Base-by-base conservation (phyloP, 1,284 basidiomycete genomes). In the Tausonia pullulans region DNA sequence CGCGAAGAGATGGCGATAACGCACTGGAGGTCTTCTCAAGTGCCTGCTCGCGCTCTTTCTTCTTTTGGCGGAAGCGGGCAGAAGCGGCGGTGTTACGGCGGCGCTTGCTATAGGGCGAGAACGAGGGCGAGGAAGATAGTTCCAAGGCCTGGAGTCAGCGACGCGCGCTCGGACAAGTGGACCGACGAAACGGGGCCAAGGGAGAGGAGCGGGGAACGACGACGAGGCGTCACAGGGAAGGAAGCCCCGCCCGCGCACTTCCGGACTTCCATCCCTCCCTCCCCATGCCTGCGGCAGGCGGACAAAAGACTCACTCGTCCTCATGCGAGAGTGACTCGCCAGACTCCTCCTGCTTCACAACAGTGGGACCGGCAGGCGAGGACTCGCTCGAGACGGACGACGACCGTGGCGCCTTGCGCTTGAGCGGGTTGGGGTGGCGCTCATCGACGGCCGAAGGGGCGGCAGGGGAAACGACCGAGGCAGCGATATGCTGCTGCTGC, bases 11-110 rank as follows among this genome's bases (percentile, higher is more conserved):
- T 14, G 14, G 8, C 7, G 16, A 11, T 11, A 27, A 71, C 74
- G 46, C 58, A 75, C 74, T 93, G 16, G 90, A 86, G 71, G 87
- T 86, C 60, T 81, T 82, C 77, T 98, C 95, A 14, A 98, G 79
- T 9, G 92, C 92, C 13, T 87, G 88, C 78, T 98, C 95, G 27
- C 96, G 82, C 78, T 97, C 92, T 82, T 98, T 98, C 83, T 98
- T 98, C 84, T 98, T 98, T 72, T 94, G 79, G 67, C 95, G 82
- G 83, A 98, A 98, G 13, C 95, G 88, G n/a, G 94, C 94, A 66
- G 88, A 92, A 0, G 95, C 95, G 16, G 92, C 92, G 0, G 95
- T 98, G 76, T 98, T 98, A 58, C 95, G 81, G 67, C 92, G 82
- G 50, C 95, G 86, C 78, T 98, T 98, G 79, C 74, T 73, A 53